Evolutionary conservation across 129 eudicot species (phyloP), one percentile per base, ranked within the genome.

Genomic region (Oenanthe sinensis): DNA sequence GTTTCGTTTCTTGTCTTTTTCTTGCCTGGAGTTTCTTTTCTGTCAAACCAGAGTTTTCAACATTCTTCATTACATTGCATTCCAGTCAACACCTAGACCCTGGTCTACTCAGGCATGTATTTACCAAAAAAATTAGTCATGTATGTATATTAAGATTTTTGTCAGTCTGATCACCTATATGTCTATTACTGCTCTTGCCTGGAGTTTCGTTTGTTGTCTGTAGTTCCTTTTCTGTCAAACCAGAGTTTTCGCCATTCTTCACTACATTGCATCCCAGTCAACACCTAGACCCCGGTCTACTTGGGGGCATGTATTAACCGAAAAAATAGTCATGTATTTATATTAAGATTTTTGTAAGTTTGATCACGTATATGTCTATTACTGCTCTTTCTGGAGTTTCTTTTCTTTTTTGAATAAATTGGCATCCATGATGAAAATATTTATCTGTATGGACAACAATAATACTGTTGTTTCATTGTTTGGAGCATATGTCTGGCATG

Each of bases 241-340:
- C 6, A 84, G 96, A 88, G 71, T 89, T 75, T 84, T 91, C 58
- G 98, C 91, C 30, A 79, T 95, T 75, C 83, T 95, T 84, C 97
- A 91, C 63, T 95, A 82, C 83, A 75, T 95, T 83, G 97, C 98
- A 62, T 83, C 93, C 37, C 97, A 95, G 74, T 95, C 98, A 72
- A 87, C 92, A 44, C 90, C 96, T 1, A 84, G 75, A 80, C 86
- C 92, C 75, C 91, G 78, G 49, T 84, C 90, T 54, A 37, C 93
- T 81, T 92, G 89, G 97, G 98, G 97, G 98, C 89, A 85, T 82
- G 76, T 30, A 67, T 67, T 67, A 13, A 30, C 22, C 43, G 14
- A 33, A 67, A 67, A 67, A 67, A 10, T 60, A 52, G 20, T 48
- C 30, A 4, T 68, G 73, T 36, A 37, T 70, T 22, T 6, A 15